Percentiles rank a stretch among this genome's conserved stretches.
These are phyloP conservation scores for Rhododendron kiyosumense DNA, from an alignment of 148 eudicot species.

Conservation along the genomic window DNA sequence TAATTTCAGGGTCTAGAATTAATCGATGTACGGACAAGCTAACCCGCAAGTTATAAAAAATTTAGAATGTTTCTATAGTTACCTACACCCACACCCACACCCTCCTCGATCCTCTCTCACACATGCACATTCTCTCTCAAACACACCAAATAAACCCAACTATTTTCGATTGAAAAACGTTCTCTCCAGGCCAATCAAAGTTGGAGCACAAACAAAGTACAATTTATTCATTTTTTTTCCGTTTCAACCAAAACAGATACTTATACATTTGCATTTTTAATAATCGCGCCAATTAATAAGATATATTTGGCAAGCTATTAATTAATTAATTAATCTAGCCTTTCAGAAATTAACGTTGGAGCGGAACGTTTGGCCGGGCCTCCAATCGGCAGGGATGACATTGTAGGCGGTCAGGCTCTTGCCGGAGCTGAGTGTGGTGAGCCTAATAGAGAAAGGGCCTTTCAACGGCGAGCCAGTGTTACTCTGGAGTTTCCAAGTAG, in stretches of 20 bases:
- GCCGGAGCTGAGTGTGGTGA: conserved; percentile 33
- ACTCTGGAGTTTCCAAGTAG: conserved; percentile 34
- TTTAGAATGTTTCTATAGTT: too few species aligned
- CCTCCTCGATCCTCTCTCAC: too few species aligned
- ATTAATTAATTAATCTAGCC: not conserved
- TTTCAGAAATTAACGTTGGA: conserved; percentile 52
- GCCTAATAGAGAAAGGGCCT: conserved; percentile 49
- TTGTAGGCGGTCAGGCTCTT: conserved; percentile 30
- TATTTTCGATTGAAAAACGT: not conserved
- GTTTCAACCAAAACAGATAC: not conserved
- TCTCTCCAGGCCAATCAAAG: not conserved
- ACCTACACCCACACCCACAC: too few species aligned
- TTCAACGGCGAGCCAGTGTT: conserved; percentile 4
- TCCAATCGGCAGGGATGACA: conserved; percentile 54
- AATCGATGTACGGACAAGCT: too few species aligned
- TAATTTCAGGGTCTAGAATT: too few species aligned
- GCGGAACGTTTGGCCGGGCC: conserved; percentile 49
- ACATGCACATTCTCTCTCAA: too few species aligned
- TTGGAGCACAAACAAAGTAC: not conserved
- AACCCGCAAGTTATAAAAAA: too few species aligned
- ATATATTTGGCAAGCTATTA: too few species aligned
- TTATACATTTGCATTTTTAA: too few species aligned
- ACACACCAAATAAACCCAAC: too few species aligned
- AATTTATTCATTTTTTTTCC: too few species aligned
- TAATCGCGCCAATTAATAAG: too few species aligned